Percentiles rank a stretch among this genome's conserved stretches.
phyloP scores from a whole-genome alignment of 176 grass and related monocot species.

The Thinopyrum elongatum region DNA sequence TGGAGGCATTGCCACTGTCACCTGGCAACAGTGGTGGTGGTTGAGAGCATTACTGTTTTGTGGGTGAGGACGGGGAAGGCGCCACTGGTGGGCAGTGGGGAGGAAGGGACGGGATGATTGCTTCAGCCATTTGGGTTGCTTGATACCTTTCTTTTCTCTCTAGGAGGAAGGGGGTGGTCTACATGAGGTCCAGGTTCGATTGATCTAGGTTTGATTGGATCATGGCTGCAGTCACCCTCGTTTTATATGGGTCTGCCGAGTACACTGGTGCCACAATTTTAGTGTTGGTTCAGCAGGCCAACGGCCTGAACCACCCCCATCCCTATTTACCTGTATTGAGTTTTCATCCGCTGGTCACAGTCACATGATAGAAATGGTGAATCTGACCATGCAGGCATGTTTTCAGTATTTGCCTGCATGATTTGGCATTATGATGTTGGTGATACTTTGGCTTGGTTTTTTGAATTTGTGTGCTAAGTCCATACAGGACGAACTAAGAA shows the following conservation, averaged over 20 bases:
- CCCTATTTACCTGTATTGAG: not conserved
- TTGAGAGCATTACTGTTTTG: not conserved
- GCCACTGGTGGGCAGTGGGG: not conserved
- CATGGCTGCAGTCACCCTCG: not conserved
- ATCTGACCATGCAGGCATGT: not conserved
- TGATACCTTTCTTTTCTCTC: not conserved
- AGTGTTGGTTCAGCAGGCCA: not conserved
- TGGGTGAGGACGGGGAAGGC: not conserved
- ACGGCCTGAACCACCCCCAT: not conserved
- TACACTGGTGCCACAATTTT: not conserved
- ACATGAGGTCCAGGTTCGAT: not conserved
- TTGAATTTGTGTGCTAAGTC: not conserved
- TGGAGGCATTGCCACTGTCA: not conserved
- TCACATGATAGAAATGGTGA: not conserved
- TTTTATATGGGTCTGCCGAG: not conserved
- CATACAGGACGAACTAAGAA: not conserved
- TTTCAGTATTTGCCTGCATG: slow-evolving; percentile 16
- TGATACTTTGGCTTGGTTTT: slow-evolving; percentile 1
- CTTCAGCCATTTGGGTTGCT: not conserved
- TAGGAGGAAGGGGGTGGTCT: not conserved
- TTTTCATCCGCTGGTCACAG: not conserved
- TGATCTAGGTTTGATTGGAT: not conserved
- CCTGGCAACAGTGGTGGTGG: not conserved
- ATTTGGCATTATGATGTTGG: not conserved
- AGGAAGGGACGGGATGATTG: not conserved